Evolutionary conservation across 805 yeast genomes (phyloP).

Genomic region (Saccharomyces paradoxus): DNA sequence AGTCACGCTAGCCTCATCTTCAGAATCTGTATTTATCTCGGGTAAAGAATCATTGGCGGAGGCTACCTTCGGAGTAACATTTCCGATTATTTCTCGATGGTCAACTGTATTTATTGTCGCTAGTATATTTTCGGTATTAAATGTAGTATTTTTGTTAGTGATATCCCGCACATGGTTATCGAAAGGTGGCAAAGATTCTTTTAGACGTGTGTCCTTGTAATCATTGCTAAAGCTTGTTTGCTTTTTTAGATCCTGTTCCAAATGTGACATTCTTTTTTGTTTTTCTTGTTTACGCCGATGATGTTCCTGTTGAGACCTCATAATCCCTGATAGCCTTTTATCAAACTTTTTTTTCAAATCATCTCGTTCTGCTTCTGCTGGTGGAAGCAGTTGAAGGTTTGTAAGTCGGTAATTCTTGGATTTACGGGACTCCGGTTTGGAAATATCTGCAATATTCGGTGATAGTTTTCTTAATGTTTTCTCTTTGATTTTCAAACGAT

Average conservation of each 20-base stretch:
- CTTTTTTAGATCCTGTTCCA: constrained; percentile 19
- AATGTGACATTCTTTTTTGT: constrained; percentile 23
- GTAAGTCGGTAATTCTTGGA: constrained; percentile 21
- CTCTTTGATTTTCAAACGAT: not conserved
- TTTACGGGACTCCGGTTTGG: not conserved
- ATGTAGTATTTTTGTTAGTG: not conserved
- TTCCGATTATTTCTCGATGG: constrained; percentile 23
- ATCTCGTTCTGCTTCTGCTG: constrained; percentile 17
- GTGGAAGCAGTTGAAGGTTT: constrained; percentile 23
- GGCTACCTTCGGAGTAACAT: not conserved
- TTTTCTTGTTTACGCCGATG: constrained; percentile 20
- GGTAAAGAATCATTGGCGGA: constrained; percentile 32
- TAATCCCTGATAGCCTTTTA: constrained; percentile 26
- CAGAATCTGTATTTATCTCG: constrained; percentile 45
- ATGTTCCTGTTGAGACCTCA: constrained; percentile 27
- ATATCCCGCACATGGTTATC: not conserved
- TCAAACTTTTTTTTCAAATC: constrained; percentile 25
- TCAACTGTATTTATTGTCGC: constrained; percentile 27
- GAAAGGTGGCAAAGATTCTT: not conserved
- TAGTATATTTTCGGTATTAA: constrained; percentile 9
- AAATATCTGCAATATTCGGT: not conserved
- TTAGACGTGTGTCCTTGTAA: not conserved
- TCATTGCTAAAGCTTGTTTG: not conserved
- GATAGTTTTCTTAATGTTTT: not conserved
- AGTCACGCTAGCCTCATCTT: constrained; percentile 42